Evolutionary conservation across 2,329 filamentous ascomycete species (phyloP), one percentile per base, ranked within the genome.

Genomic region (Karstenula rhodostoma): DNA sequence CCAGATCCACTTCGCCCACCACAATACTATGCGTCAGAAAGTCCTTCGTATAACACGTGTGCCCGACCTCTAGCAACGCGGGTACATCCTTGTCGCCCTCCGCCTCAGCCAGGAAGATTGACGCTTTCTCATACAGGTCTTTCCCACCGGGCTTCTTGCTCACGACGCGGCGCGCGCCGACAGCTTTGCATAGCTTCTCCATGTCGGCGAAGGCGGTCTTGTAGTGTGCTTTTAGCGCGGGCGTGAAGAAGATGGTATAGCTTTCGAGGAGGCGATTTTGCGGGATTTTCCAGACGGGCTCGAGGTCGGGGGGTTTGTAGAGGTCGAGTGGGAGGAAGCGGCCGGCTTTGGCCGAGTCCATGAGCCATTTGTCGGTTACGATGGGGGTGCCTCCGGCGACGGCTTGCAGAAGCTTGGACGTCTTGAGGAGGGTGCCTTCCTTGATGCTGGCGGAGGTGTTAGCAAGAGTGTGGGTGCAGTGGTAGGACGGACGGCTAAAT

Each of bases 241-340:
- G 75, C 0, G 83, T 84, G 69, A 85, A 80, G 66, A 83, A 85
- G 27, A 86, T 73, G 7, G 77, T 80, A 64, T 81, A 82, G 60
- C 81, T 81, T 1, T 75, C 59, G 68, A 87, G 86, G 0, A 85
- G 79, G 57, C 82, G 62, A 9, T 56, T 81, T 46, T 77, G 73
- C 1, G 80, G 73, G 37, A 74, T 64, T 5, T 64, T 60, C 27
- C 72, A 74, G 10, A 81, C 62, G 1, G 73, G 66, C 0, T 61
- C 57, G 4, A 82, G 65, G 33, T 74, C 72, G 13, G 64, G 58
- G 0, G 79, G 78, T n/a, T 74, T 67, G 63, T 76, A 82, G 0
- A 60, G 51, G 0, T 67, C 57, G 1, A 77, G 65, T 2, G 77
- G 68, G 4, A 82, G 76, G 17, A 84, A 68, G 3, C 64, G 58